Evolutionary conservation across 768 basidiomycete species (phyloP), one percentile per base, ranked within the genome.

Genomic region (Auriscalpium orientale): DNA sequence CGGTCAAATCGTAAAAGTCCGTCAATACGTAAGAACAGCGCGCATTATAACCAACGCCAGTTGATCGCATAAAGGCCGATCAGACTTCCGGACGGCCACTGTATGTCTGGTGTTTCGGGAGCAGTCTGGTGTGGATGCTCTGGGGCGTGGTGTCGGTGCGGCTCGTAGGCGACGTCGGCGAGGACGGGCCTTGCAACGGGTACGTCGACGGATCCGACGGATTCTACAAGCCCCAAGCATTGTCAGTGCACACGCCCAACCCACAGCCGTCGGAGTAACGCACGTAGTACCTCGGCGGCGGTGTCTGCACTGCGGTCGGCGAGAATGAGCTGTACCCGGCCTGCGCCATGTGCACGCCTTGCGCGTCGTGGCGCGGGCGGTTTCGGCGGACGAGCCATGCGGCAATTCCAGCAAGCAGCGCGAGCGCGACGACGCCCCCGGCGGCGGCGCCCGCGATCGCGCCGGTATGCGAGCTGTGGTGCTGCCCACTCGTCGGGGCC

Each of bases 361-460:
- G 57, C n/a, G 67, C 62, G 8, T 61, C 54, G 28, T 7, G 50
- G 18, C 40, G 49, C 47, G 55, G 59, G 48, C 71, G 58, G 36
- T 69, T 69, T 21, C 63, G 66, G 43, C 59, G 70, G 40, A 68
- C 58, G 59, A 76, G 72, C 73, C 77, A 83, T 52, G 75, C 62
- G 8, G 68, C 44, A 8, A 62, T 59, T 1, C 66, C 76, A 5
- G 62, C 74, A 11, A 83, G 67, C 46, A 78, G 58, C 8, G 72
- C 76, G 18, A 80, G 55, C 16, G 66, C 73, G 28, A 79, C 72
- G 1, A 85, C 57, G 13, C 78, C 81, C 4, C 81, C 82, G 8
- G 82, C 72, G 8, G 80, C 79, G n/a, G 85, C 84, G 43, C 84
- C 85, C 0, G 79, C 81, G 38, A 86, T 84, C 18, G 80, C 81